Base-by-base conservation (phyloP, 345 rosid genomes). In the Citrus sinensis region DNA sequence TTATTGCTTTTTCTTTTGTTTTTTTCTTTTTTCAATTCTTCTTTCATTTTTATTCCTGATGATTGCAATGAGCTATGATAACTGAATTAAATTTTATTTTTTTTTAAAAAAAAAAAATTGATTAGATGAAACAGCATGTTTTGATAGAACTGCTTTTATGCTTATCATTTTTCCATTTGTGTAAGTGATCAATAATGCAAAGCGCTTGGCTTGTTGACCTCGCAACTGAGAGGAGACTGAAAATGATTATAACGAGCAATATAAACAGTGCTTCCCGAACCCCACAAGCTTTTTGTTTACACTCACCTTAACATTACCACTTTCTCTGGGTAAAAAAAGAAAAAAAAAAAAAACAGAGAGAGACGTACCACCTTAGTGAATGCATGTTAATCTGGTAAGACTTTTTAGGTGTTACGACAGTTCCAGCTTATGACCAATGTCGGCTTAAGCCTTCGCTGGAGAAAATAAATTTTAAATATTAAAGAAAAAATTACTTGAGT, bases 181-280 rank as follows among this genome's bases (percentile, higher is more conserved):
- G 22, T 54, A 1, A 19, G 22, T 24, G 24, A 24, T 54, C 58
- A 54, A 54, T 54, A 54, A 54, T 54, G 58, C 4, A 13, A 25
- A 7, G 6, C 64, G 14, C 78, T 46, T 75, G 46, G 49, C 78
- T 75, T 75, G 78, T 63, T 75, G 78, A 75, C 78, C 70, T 75
- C n/a, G 70, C 78, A 75, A 63, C 70, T 75, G 1, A 40, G 37
- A 9, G 9, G 32, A 40, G 56, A 29, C 35, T 27, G 76, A 73
- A 37, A 25, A 39, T 37, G 29, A 59, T 51, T 24, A 35, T 24
- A 16, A 59, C 32, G 40, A 32, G 27, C 17, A 46, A 4, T 25
- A 13, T 42, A 60, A 60, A 10, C 3, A 27, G 68, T 61, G 68
- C 37, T 60, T 25, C 0, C 19, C 20, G 24, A 74, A 74, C 77